A percentile compares a stretch with the other conserved stretches of the same genome.
These are phyloP conservation scores for Arthrobotrys sinensis DNA, from an alignment of 2,329 filamentous ascomycete species.

Conservation along the genomic window DNA sequence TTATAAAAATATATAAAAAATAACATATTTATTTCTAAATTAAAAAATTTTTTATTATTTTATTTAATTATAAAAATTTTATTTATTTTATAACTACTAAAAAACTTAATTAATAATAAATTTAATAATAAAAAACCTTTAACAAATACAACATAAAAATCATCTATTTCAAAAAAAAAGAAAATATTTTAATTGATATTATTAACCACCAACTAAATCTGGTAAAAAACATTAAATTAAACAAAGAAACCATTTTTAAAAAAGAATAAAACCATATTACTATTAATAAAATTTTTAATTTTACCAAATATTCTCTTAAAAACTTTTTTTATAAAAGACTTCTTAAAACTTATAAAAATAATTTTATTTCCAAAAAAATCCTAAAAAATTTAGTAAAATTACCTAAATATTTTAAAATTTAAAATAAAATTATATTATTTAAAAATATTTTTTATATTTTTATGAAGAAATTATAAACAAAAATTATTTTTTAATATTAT, in stretches of 20 bases:
- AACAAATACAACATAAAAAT: neutral
- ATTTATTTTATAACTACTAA: too few species aligned
- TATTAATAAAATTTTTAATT: too few species aligned
- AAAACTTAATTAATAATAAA: neutral
- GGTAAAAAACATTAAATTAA: too few species aligned
- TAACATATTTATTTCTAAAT: neutral
- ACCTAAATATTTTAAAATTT: neutral
- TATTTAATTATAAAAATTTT: slow-evolving; percentile 1
- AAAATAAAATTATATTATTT: slow-evolving; percentile 2
- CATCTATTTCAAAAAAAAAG: neutral
- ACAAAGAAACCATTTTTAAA: too few species aligned
- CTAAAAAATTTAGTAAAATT: neutral
- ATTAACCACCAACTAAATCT: neutral
- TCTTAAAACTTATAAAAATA: too few species aligned
- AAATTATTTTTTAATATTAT: too few species aligned
- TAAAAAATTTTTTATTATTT: neutral
- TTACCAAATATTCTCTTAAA: too few species aligned
- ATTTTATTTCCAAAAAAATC: too few species aligned
- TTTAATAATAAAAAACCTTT: neutral
- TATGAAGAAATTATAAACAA: too few species aligned
- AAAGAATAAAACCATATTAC: too few species aligned
- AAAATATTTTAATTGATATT: slow-evolving; percentile 1
- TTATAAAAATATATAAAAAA: neutral
- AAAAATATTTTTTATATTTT: slow-evolving; percentile 11
- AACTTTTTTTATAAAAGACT: too few species aligned